Evolutionary conservation across 306 rosid genomes (phyloP).

Genomic region (Cicer arietinum): DNA sequence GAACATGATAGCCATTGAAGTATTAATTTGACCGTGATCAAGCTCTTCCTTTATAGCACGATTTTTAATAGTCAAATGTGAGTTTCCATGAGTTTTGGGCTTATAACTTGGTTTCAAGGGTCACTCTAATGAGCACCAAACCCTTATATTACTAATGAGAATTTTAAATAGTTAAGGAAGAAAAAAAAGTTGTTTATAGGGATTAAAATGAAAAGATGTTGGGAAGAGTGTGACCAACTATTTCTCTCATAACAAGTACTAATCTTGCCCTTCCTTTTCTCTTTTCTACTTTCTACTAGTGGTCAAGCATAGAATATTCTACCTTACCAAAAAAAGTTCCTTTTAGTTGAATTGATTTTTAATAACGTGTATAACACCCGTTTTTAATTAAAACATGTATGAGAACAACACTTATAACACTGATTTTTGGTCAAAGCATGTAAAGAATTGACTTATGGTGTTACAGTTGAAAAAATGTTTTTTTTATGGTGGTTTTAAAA

Average conservation of each 20-base stretch:
- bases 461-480: no score
- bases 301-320: constrained; percentile 32
- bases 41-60: neutral
- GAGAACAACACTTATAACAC: no score
- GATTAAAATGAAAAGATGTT: constrained; percentile 35
- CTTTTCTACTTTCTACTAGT: constrained; percentile 21
- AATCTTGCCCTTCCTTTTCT: neutral
- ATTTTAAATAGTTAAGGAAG: constrained; percentile 21
- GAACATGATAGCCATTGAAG: constrained; percentile 10
- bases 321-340: constrained; percentile 22
- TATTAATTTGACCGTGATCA: constrained; percentile 33
- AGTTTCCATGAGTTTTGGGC: constrained; percentile 52
- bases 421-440: no score
- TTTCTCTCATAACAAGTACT: constrained; percentile 23
- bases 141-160: constrained; percentile 10
- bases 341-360: constrained; percentile 29
- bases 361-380: no score
- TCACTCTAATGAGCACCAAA: constrained; percentile 33
- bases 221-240: constrained; percentile 32
- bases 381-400: no score
- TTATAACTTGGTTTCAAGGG: constrained; percentile 41
- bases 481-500: no score
- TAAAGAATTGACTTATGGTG: no score
- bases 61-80: constrained; percentile 43
- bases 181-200: neutral